These are phyloP conservation scores for Bombardia bombarda DNA, from an alignment of 495 filamentous ascomycete species.

Conservation along the genomic window DNA sequence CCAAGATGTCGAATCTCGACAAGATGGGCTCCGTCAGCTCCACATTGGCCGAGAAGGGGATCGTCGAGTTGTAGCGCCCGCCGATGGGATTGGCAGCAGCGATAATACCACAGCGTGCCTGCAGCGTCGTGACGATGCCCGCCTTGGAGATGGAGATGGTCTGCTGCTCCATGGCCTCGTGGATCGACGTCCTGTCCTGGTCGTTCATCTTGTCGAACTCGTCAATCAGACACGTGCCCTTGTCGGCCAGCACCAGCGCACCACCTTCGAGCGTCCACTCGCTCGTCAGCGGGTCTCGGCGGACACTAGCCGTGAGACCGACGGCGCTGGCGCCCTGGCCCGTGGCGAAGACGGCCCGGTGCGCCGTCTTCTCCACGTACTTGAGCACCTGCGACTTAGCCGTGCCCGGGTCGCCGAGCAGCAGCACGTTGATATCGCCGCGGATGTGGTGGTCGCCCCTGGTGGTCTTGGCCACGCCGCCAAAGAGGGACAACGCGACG, in stretches of 20 bases:
- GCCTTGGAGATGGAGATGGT: slow-evolving; percentile 99
- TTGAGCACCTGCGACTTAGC: slow-evolving; percentile 98
- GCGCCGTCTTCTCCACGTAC: slow-evolving; percentile 95
- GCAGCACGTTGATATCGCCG: slow-evolving; percentile 96
- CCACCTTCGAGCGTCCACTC: slow-evolving; percentile 99
- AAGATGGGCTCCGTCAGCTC: slow-evolving; percentile 96
- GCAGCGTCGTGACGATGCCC: slow-evolving; percentile 94
- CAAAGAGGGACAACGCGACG: slow-evolving; percentile 87
- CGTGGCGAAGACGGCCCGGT: slow-evolving; percentile 95
- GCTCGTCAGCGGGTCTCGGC: slow-evolving; percentile 87
- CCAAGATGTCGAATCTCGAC: slow-evolving; percentile 97
- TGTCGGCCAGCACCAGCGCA: slow-evolving; percentile 90
- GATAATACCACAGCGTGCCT: slow-evolving; percentile 96
- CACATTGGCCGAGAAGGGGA: slow-evolving; percentile 92
- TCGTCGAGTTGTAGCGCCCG: slow-evolving; percentile 92
- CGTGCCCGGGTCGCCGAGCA: slow-evolving; percentile 96
- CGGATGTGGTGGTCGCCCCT: slow-evolving; percentile 83
- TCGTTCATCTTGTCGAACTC: slow-evolving; percentile 99
- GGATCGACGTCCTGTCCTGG: slow-evolving; percentile 93
- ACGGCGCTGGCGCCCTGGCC: slow-evolving; percentile 96
- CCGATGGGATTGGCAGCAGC: slow-evolving; percentile 96
- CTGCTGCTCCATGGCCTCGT: slow-evolving; percentile 99
- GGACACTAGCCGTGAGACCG: slow-evolving; percentile 94
- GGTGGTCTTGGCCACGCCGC: slow-evolving; percentile 85
- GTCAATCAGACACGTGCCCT: slow-evolving; percentile 93